Percentiles rank a stretch among this genome's conserved stretches.
Conservation (phyloP, 2,329 filamentous ascomycete genomes). For the Sporothrix dimorphospora region DNA sequence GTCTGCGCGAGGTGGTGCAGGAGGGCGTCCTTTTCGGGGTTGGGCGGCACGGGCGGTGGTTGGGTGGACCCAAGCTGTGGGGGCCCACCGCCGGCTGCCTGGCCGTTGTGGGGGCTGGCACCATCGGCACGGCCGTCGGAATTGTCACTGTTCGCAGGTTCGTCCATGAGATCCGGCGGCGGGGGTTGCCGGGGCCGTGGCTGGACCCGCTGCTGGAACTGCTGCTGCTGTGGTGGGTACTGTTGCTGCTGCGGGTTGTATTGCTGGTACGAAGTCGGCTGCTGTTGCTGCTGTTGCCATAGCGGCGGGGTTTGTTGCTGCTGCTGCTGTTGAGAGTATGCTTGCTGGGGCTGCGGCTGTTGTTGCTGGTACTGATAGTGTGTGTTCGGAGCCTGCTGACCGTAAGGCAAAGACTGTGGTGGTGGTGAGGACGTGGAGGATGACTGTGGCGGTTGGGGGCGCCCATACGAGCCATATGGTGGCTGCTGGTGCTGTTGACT, state of each 20-base stretch:
- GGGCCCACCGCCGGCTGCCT: constrained; percentile 46
- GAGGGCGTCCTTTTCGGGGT: constrained; percentile 91
- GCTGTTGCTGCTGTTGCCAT: constrained; percentile 35
- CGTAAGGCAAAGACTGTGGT: constrained; percentile 26
- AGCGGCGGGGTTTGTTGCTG: constrained; percentile 32
- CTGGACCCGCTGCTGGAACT: constrained; percentile 39
- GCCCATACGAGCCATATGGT: constrained; percentile 33
- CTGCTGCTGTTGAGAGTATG: constrained; percentile 33
- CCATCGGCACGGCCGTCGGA: background rate
- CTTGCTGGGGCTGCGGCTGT: constrained; percentile 35
- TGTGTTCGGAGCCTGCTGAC: constrained; percentile 32
- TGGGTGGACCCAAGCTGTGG: constrained; percentile 44
- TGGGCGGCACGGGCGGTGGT: constrained; percentile 87
- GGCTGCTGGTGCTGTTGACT: constrained; percentile 30
- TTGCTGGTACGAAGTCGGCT: constrained; percentile 35
- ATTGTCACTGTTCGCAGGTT: constrained; percentile 43
- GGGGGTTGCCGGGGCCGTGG: constrained; percentile 47
- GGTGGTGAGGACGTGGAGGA: constrained; percentile 32
- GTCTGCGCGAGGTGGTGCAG: constrained; percentile 74
- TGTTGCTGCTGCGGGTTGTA: constrained; percentile 36
- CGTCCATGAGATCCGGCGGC: constrained; percentile 60
- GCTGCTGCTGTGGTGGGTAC: constrained; percentile 31
- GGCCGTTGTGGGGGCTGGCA: background rate
- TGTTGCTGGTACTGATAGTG: constrained; percentile 38
- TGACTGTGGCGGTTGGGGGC: constrained; percentile 16